Conservation (phyloP, 768 basidiomycete species). For the Auriculariales sp. region DNA sequence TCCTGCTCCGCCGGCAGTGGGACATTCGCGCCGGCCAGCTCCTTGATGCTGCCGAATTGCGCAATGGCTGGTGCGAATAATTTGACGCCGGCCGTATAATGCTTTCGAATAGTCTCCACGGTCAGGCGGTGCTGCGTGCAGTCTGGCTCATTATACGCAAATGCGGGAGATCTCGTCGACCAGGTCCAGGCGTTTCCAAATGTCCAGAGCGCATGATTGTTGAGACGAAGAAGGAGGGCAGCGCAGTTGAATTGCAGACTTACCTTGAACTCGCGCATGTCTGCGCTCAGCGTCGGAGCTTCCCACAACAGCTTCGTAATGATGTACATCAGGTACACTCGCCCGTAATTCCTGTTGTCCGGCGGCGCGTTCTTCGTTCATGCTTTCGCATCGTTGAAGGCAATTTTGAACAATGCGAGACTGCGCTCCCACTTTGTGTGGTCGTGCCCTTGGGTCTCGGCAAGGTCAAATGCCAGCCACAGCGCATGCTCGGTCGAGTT, state of each 20-base stretch:
- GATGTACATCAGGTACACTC: conserved; percentile 44
- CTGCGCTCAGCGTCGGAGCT: conserved; percentile 32
- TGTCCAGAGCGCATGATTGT: neutral
- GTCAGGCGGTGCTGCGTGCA: conserved; percentile 39
- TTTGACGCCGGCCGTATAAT: conserved; percentile 17
- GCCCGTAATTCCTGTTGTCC: conserved; percentile 45
- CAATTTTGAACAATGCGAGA: conserved; percentile 42
- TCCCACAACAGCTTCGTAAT: conserved; percentile 35
- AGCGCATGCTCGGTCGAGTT: conserved; percentile 49
- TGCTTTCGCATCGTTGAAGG: conserved; percentile 42
- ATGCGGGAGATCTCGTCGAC: conserved; percentile 37
- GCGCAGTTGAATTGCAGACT: conserved; percentile 3
- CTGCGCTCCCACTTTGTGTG: conserved; percentile 40
- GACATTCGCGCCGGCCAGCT: conserved; percentile 11
- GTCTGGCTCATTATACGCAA: conserved; percentile 28
- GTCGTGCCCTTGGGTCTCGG: conserved; percentile 1
- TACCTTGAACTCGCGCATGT: conserved; percentile 39
- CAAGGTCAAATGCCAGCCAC: conserved; percentile 29
- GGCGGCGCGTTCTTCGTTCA: conserved; percentile 45
- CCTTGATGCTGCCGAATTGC: conserved; percentile 18
- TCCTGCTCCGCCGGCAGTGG: conserved; percentile 23
- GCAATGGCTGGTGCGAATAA: conserved; percentile 18
- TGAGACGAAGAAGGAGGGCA: neutral
- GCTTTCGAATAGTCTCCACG: conserved; percentile 33
- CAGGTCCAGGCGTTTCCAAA: conserved; percentile 29